Percentiles rank a stretch among this genome's conserved stretches.
Evolutionary conservation across 1,139 yeast genomes (phyloP).

Genomic region (Pichia sp.): DNA sequence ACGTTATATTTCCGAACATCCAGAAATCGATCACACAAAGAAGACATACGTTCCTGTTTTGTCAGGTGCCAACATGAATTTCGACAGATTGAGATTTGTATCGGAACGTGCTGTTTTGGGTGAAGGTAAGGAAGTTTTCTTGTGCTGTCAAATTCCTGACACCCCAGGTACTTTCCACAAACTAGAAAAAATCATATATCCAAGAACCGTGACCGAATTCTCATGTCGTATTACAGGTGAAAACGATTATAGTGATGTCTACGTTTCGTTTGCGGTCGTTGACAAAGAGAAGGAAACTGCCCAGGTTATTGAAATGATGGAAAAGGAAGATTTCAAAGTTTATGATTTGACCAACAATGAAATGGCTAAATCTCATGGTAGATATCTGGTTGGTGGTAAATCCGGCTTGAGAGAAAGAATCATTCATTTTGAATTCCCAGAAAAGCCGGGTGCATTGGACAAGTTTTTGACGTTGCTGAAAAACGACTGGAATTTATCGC

Average conservation of each 20-base stretch:
- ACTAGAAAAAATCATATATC: constrained; percentile 67
- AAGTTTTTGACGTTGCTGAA: constrained; percentile 67
- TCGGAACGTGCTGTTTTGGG: constrained; percentile 96
- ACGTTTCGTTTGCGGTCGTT: constrained; percentile 77
- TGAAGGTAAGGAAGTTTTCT: constrained; percentile 92
- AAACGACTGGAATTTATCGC: constrained; percentile 81
- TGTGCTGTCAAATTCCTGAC: constrained; percentile 87
- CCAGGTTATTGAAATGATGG: constrained; percentile 33
- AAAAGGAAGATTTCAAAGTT: constrained; percentile 52
- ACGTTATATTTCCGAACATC: constrained; percentile 60
- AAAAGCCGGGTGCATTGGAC: constrained; percentile 88
- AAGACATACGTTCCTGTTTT: constrained; percentile 77
- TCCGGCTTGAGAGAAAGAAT: constrained; percentile 65
- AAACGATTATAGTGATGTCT: constrained; percentile 56
- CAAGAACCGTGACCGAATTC: constrained; percentile 89
- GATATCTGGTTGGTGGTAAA: constrained; percentile 92
- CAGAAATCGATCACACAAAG: constrained; percentile 62
- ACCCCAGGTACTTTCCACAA: constrained; percentile 80
- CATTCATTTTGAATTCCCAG: constrained; percentile 90
- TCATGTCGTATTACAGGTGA: constrained; percentile 55
- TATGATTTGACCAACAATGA: constrained; percentile 86
- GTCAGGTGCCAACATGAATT: constrained; percentile 97
- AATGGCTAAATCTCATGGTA: constrained; percentile 91
- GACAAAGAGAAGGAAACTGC: constrained; percentile 54
- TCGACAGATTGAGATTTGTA: constrained; percentile 92